Base-by-base conservation (phyloP, 2,329 filamentous ascomycete species). In the Fusarium bactridioides region DNA sequence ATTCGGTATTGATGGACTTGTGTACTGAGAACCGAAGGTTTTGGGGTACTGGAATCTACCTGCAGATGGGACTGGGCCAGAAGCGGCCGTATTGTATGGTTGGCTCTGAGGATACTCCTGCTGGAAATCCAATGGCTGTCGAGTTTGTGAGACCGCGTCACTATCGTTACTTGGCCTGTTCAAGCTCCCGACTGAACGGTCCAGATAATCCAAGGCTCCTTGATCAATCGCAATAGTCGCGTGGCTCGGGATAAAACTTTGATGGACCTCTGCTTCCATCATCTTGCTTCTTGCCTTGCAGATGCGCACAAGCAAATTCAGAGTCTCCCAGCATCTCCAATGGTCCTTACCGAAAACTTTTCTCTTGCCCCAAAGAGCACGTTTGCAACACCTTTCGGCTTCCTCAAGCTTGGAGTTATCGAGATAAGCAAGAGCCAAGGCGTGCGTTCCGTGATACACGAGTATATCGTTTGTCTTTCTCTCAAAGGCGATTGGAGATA, bases 101-200 rank as follows among this genome's bases (percentile, higher is more conserved):
- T 50, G 27, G 10, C 47, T 13, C 3, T 0, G 27, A 19, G 10
- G 10, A 50, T 31, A 13, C 10, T 31, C 21, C 7, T 31, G 21
- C 27, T 50, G 27, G 7, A 3, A 18, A 2, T 1, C 4, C 3
- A 18, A 31, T 13, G 47, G 15, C 15, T 31, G 21, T 3, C 7
- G 27, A 4, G 7, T 23, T 31, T 31, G 47, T 7, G 21, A 1
- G 4, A 10, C 27, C 10, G 4, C 4, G 8, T 18, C 21, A 13
- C 5, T 23, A 4, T 10, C 16, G 10, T 18, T 1, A 13, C 16
- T 19, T 31, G 47, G 15, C 13, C 7, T 50, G 4, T 1, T 0
- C 15, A 31, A 23, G 10, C 10, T 10, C 21, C 10, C 8, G 7
- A 50, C 47, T 1, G 47, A 31, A 13, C 47, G 47, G 0, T 50